phyloP scores from a whole-genome alignment of 2,329 filamentous ascomycete species.

The Microcera coccophila region DNA sequence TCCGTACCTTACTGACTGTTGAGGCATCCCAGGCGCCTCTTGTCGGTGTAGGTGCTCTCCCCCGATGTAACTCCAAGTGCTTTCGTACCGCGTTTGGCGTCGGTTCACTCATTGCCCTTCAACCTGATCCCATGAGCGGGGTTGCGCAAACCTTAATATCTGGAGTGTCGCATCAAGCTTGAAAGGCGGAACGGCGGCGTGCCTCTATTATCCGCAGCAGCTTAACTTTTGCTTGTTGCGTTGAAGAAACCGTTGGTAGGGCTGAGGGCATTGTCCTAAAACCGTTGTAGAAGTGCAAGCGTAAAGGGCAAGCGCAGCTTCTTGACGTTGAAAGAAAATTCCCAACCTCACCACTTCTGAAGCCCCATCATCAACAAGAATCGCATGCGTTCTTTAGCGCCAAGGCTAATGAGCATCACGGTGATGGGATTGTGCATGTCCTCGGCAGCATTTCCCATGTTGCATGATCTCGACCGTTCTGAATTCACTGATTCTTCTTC shows the following conservation, averaged over 20 bases:
- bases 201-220: neutral
- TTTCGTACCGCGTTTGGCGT: no score
- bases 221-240: neutral
- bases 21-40: neutral
- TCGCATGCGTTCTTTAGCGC: neutral
- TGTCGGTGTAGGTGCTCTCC: neutral
- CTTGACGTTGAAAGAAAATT: no score
- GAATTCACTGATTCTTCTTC: neutral
- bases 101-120: neutral
- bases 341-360: no score
- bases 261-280: neutral
- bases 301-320: no score
- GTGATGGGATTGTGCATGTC: neutral
- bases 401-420: neutral
- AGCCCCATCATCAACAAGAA: no score
- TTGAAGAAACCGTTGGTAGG: neutral
- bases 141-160: neutral
- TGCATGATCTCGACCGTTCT: neutral
- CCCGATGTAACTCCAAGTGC: neutral
- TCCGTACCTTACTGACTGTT: no score
- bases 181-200: neutral
- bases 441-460: neutral
- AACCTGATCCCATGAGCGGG: neutral
- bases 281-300: no score
- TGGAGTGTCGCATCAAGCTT: neutral